These are phyloP conservation scores for Magnolia sinica DNA, from an alignment of 164 flowering plant genomes.

Conservation along the genomic window DNA sequence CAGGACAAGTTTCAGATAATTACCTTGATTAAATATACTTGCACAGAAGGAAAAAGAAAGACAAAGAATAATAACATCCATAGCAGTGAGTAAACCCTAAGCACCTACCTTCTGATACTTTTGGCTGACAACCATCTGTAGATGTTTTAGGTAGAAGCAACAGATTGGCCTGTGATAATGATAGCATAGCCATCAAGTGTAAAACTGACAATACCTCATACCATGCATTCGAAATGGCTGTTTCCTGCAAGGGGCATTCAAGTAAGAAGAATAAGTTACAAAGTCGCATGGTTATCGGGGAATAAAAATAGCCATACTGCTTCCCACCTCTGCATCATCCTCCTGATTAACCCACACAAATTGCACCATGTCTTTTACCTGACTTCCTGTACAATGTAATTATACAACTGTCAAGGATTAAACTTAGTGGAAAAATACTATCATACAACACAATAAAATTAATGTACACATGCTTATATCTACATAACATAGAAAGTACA, in stretches of 20 bases:
- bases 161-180: conserved; percentile 77
- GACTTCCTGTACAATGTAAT: conserved; percentile 52
- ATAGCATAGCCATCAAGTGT: conserved; percentile 89
- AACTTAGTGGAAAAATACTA: not conserved
- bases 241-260: conserved; percentile 56
- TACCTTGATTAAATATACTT: too few relatives aligned
- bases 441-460: not conserved
- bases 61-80: not conserved
- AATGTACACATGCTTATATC: not conserved
- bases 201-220: conserved; percentile 88
- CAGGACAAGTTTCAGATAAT: not conserved
- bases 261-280: not conserved
- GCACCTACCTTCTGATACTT: conserved; percentile 79
- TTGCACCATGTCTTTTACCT: conserved; percentile 67
- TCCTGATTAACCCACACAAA: conserved; percentile 95
- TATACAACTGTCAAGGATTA: conserved; percentile 14
- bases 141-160: conserved; percentile 85
- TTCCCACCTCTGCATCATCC: conserved; percentile 76
- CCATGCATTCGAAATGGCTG: conserved; percentile 83
- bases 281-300: not conserved
- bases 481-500: not conserved
- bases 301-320: not conserved
- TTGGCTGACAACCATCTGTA: conserved; percentile 80
- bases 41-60: not conserved
- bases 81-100: not conserved